phyloP scores from a whole-genome alignment of 805 yeast species.

The Allodekkera sacchari region DNA sequence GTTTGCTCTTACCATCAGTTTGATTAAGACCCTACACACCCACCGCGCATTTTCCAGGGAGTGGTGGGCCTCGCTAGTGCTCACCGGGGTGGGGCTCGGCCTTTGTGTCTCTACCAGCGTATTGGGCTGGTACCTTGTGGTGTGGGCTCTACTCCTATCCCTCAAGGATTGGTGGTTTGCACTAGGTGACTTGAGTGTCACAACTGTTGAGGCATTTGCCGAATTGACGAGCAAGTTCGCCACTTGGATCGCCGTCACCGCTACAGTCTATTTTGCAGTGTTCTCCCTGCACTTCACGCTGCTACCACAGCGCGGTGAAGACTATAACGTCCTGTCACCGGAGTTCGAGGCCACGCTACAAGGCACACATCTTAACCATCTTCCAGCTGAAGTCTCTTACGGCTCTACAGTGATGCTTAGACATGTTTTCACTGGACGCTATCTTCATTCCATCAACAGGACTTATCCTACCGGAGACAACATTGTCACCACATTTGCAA shows the following conservation, averaged over 20 bases:
- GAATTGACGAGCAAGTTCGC: conserved; percentile 28
- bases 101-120: conserved; percentile 55
- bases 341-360: conserved; percentile 54
- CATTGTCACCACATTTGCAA: conserved; percentile 68
- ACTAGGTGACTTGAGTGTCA: conserved; percentile 57
- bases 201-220: conserved; percentile 34
- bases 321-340: conserved; percentile 56
- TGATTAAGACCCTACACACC: conserved; percentile 17
- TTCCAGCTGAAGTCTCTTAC: conserved; percentile 59
- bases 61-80: conserved; percentile 47
- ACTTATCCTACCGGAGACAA: conserved; percentile 58
- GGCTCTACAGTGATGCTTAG: conserved; percentile 70
- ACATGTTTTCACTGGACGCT: conserved; percentile 67
- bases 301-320: conserved; percentile 45
- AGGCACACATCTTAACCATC: conserved; percentile 28
- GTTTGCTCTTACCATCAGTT: conserved; percentile 34
- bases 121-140: conserved; percentile 52
- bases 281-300: conserved; percentile 50
- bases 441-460: conserved; percentile 69
- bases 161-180: conserved; percentile 54
- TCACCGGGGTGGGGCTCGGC: conserved; percentile 45
- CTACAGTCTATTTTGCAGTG: conserved; percentile 44
- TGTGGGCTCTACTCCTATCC: conserved; percentile 12
- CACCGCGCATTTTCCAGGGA: conserved; percentile 32
- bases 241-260: conserved; percentile 46